Evolutionary conservation across 345 rosid species (phyloP), one percentile per base, ranked within the genome.

Genomic region (Heritiera fomes): DNA sequence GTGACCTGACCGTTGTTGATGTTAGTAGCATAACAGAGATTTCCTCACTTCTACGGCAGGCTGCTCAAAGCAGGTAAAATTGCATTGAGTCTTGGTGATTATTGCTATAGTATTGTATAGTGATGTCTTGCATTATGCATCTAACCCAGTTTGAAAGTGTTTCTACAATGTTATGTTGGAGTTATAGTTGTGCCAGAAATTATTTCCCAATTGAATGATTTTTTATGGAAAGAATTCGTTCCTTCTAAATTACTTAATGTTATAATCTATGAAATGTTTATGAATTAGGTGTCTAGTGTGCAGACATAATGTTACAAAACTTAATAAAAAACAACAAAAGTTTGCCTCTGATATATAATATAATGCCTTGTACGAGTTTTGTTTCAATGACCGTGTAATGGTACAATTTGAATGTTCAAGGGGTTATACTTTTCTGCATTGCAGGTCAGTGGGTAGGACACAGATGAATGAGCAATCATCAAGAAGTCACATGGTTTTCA

Each of bases 381-480:
- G 46, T 17, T 30, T 46, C 41, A 63, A 62, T 62, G 56, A 15
- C 46, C 59, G 32, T 47, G 69, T n/a, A 28, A 75, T 30, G 8
- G n/a, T 63, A 46, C 55, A 34, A 30, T 28, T 17, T 46, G 8
- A 11, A 46, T 17, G 43, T 47, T 14, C 34, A 62, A 20, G 64
- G 32, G 30, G 30, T 81, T 7, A 60, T 65, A 8, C 8, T 38
- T 68, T 18, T 52, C 56, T 28, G 38, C 20, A 83, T 69, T 75
- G 50, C 75, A 96, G 97, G 88, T 93, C 98, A 47, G 93, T 94
- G 46, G 97, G 99, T 30, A 93, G 83, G 90, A 94, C 99, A 2
- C 90, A 88, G 6, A 97, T 97, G 98, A 97, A 93, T 40, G 94
- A 93, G 79, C 90, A 90, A 61, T 92, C 93, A 13, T 92, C 97